Percentiles rank a stretch among this genome's conserved stretches.
Evolutionary conservation across 1,139 yeast genomes (phyloP).

Genomic region (Pichia terricola): DNA sequence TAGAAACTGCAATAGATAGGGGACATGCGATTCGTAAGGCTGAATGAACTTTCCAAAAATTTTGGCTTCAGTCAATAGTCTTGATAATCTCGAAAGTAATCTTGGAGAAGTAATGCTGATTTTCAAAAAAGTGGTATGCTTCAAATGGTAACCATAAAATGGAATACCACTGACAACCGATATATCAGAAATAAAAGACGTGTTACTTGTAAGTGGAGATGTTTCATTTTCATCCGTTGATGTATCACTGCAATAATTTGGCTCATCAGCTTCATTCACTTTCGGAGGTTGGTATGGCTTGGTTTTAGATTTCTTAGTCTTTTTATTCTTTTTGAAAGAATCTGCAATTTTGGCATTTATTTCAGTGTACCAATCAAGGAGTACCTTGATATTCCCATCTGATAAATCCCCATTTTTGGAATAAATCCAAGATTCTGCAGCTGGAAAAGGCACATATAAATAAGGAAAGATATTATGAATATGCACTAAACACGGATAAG

Average conservation of each 20-base stretch:
- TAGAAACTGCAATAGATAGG: conserved; percentile 65
- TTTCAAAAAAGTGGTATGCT: conserved; percentile 55
- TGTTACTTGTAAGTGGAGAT: not conserved
- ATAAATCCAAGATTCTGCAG: conserved; percentile 21
- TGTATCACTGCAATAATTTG: not conserved
- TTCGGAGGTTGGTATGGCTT: conserved; percentile 1
- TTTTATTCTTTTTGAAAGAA: conserved; percentile 17
- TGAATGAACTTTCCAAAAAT: conserved; percentile 29
- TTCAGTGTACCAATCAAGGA: conserved; percentile 22
- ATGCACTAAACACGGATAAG: conserved; percentile 53
- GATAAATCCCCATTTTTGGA: conserved; percentile 5
- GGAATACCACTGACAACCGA: conserved; percentile 68
- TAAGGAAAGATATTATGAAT: conserved; percentile 84
- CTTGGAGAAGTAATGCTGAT: conserved; percentile 59
- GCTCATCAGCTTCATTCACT: conserved; percentile 5
- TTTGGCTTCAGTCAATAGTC: conserved; percentile 44
- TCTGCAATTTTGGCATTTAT: conserved; percentile 20
- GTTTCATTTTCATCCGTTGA: not conserved
- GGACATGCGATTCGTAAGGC: conserved; percentile 74
- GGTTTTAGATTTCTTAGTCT: conserved; percentile 1
- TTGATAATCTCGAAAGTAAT: conserved; percentile 48
- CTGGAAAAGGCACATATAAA: conserved; percentile 52
- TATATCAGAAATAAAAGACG: conserved; percentile 52
- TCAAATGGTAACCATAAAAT: conserved; percentile 73
- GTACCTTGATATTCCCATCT: conserved; percentile 9